A percentile compares a stretch with the other conserved stretches of the same genome.
Conservation (phyloP, 2,329 filamentous ascomycete species). For the Zymoseptoria pseudotritici region DNA sequence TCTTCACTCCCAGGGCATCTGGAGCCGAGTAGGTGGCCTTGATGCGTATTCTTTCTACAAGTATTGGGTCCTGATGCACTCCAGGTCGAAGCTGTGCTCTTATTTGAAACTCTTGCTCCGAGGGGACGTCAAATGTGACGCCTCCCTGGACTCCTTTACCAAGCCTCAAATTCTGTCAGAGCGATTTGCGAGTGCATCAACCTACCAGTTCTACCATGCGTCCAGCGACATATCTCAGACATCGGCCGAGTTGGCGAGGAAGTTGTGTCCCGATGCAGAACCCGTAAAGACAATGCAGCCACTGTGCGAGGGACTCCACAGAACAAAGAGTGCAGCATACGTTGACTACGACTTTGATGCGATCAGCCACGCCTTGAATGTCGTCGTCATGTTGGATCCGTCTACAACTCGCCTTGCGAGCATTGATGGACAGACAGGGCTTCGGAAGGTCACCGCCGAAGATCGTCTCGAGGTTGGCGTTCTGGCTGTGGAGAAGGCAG, state of each 20-base stretch:
- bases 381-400: constrained; percentile 30
- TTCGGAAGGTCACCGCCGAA: constrained; percentile 5
- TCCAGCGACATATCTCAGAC: constrained; percentile 32
- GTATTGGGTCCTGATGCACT: constrained; percentile 3
- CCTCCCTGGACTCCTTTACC: constrained; percentile 31
- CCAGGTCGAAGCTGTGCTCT: constrained; percentile 44
- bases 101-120: constrained; percentile 53
- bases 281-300: not conserved
- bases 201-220: constrained; percentile 63
- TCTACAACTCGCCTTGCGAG: not conserved
- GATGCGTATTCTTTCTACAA: not conserved
- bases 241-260: not conserved
- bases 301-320: constrained; percentile 10
- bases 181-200: constrained; percentile 55
- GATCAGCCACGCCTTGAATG: constrained; percentile 57
- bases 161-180: constrained; percentile 46
- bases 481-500: constrained; percentile 56
- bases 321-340: constrained; percentile 28
- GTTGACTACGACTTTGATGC: constrained; percentile 74
- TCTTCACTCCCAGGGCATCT: constrained; percentile 54
- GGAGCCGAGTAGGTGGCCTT: constrained; percentile 26
- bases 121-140: constrained; percentile 47
- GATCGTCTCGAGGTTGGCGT: constrained; percentile 69
- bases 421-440: not conserved
- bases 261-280: not conserved